phyloP scores from a whole-genome alignment of 768 basidiomycete species.

The Leucosporidium yakuticum region DNA sequence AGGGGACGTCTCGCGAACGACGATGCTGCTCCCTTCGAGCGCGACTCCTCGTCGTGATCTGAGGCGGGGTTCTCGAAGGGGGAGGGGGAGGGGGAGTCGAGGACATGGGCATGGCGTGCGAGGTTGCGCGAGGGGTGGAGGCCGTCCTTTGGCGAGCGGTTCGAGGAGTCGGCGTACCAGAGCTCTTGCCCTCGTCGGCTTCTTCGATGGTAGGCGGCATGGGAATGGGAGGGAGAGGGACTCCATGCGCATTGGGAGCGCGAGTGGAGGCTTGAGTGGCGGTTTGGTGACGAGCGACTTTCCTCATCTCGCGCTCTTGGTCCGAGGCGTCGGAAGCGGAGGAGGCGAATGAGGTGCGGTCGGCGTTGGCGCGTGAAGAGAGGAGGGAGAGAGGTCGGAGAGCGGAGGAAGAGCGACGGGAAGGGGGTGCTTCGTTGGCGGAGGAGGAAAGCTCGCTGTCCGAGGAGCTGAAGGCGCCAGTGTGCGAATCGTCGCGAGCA shows the following conservation, averaged over 20 bases:
- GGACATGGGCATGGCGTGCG: neutral
- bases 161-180: conserved; percentile 11
- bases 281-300: neutral
- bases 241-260: neutral
- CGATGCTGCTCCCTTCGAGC: neutral
- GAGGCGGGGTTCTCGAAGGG: neutral
- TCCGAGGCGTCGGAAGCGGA: neutral
- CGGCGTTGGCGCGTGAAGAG: conserved; percentile 11
- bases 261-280: neutral
- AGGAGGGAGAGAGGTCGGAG: conserved; percentile 16
- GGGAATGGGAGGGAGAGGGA: conserved; percentile 6
- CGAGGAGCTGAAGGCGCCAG: neutral
- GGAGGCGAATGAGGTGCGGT: neutral
- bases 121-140: neutral
- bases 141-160: neutral
- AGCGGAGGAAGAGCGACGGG: conserved; percentile 3
- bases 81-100: conserved; percentile 3
- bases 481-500: neutral
- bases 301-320: conserved; percentile 6
- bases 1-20: too few species aligned
- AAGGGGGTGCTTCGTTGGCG: neutral
- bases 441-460: conserved; percentile 4
- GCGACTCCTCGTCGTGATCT: neutral
- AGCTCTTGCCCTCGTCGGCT: conserved; percentile 20
- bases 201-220: conserved; percentile 14